Evolutionary conservation across 1,284 basidiomycete genomes (phyloP), one percentile per base, ranked within the genome.

Genomic region (Rhizoctonia solani): DNA sequence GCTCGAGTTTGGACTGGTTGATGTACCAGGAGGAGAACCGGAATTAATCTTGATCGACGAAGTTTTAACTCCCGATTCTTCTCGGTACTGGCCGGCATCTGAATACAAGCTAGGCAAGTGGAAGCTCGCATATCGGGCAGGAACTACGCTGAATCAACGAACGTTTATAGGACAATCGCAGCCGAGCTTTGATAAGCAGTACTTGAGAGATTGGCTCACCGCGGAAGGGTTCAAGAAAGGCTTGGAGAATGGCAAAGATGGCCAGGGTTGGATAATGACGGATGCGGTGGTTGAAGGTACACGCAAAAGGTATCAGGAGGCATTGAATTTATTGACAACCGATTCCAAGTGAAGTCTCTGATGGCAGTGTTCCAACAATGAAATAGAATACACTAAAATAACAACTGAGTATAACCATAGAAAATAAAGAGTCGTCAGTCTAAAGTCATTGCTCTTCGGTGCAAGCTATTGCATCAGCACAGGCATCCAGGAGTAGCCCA

Each of bases 171-270:
- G 44, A 4, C 56, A 49, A 49, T 21, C 87, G 0, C 96, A 98
- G 78, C 85, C 88, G 21, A 94, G 92, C 74, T 99, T 97, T 74
- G 97, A 99, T 78, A 99, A 99, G 81, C 96, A 99, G 79, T 98
- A 91, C 75, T 80, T 99, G 50, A 82, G 97, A 39, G 95, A 98
- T 76, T 95, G 94, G 90, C 80, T 98, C 44, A 85, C 86, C 25
- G 76, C 79, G 27, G 79, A 81, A 3, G 92, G 92, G 0, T 93
- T 92, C 76, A 82, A 81, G 70, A 92, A 90, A 76, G 92, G 90
- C 0, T 80, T 92, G 32, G 92, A 94, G 74, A 85, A 81, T 61
- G 92, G 89, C 5, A 82, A 83, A 52, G 84, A 85, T 66, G 67
- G 85, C 6, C 77, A 85, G 70, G 89, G 90, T 8, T 92, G 90